phyloP scores from a whole-genome alignment of 306 rosid species.

The Vigna mungo region DNA sequence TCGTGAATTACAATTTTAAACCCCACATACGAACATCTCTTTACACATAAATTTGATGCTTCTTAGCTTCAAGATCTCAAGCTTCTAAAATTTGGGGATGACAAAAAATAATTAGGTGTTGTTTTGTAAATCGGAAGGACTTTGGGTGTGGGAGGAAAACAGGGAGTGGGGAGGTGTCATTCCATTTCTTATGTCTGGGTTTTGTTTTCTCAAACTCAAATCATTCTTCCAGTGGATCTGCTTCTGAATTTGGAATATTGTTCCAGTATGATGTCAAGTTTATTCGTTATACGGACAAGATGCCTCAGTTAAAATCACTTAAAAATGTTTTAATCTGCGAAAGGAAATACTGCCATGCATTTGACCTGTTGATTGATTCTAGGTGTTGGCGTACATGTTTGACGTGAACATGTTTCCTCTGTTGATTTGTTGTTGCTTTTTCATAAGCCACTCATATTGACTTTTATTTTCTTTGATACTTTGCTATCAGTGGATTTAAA shows the following conservation, averaged over 20 bases:
- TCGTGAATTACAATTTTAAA: neutral
- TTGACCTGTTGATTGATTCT: neutral
- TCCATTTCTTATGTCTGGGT: constrained; percentile 23
- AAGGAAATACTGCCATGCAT: constrained; percentile 5
- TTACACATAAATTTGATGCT: neutral
- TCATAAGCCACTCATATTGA: neutral
- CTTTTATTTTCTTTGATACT: constrained; percentile 1
- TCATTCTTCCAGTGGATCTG: constrained; percentile 9
- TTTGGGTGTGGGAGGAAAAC: no score
- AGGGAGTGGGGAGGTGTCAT: neutral
- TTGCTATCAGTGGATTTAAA: constrained; percentile 18
- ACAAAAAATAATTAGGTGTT: neutral
- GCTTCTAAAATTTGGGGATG: constrained; percentile 5
- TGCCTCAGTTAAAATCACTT: neutral
- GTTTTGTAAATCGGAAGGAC: neutral
- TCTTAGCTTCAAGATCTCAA: constrained; percentile 29
- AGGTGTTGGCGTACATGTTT: constrained; percentile 22
- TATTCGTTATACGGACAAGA: constrained; percentile 26
- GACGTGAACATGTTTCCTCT: neutral
- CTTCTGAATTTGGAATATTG: constrained; percentile 12
- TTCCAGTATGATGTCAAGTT: constrained; percentile 7
- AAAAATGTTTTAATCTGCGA: neutral
- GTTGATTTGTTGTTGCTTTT: constrained; percentile 1
- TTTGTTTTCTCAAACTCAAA: neutral
- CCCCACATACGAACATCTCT: neutral